phyloP scores from a whole-genome alignment of 371 early-diverging fungal species.

The Funneliformis caledonium region DNA sequence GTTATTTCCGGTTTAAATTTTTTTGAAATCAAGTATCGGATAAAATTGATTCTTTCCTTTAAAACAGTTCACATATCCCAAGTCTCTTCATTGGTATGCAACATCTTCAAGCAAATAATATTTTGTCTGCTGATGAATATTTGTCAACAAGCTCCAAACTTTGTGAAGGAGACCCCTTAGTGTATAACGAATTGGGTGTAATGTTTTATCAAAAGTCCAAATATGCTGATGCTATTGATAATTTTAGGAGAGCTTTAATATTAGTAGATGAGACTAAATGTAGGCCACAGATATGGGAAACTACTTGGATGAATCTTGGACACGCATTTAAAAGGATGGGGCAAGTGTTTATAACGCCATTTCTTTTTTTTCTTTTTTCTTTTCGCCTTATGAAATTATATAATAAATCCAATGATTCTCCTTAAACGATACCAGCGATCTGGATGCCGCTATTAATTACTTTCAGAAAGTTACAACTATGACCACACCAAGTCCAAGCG shows the following conservation, averaged over 20 bases:
- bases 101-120: slow-evolving; percentile 62
- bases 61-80: slow-evolving; percentile 67
- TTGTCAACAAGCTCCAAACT: slow-evolving; percentile 56
- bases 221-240: slow-evolving; percentile 57
- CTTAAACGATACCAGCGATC: slow-evolving; percentile 47
- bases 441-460: slow-evolving; percentile 55
- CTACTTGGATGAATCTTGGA: slow-evolving; percentile 71
- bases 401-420: too few relatives aligned
- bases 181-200: slow-evolving; percentile 73
- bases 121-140: slow-evolving; percentile 61
- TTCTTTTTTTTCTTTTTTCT: background rate
- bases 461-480: slow-evolving; percentile 56
- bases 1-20: background rate
- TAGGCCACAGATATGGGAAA: slow-evolving; percentile 59
- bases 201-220: slow-evolving; percentile 58
- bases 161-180: slow-evolving; percentile 64
- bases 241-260: slow-evolving; percentile 58
- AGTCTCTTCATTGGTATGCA: slow-evolving; percentile 77
- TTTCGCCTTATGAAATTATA: too few relatives aligned
- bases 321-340: slow-evolving; percentile 67
- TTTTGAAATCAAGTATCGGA: background rate
- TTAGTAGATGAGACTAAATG: slow-evolving; percentile 54
- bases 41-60: background rate
- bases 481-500: slow-evolving; percentile 36
- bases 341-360: slow-evolving; percentile 48